Percentiles rank a stretch among this genome's conserved stretches.
phyloP scores from a whole-genome alignment of 2,329 filamentous ascomycete genomes.

The Botrytis deweyae region DNA sequence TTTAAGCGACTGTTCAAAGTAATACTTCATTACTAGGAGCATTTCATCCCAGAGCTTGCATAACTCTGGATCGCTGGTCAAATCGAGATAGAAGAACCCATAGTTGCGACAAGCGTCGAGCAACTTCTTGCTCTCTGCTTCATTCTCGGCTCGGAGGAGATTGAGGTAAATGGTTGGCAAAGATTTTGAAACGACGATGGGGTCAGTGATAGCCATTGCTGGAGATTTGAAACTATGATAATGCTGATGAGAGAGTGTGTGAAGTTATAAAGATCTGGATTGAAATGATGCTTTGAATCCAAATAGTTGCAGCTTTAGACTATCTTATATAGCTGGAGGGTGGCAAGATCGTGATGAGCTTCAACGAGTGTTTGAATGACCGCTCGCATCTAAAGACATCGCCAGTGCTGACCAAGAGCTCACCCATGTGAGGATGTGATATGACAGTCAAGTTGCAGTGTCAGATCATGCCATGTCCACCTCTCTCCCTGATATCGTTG shows the following conservation, averaged over 20 bases:
- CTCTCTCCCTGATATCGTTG: neutral
- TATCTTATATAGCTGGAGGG: neutral
- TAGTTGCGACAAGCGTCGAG: neutral
- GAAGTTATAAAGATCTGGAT: neutral
- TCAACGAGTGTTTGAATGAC: neutral
- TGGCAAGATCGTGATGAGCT: neutral
- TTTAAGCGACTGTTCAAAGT: neutral
- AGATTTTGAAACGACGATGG: neutral
- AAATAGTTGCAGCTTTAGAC: neutral
- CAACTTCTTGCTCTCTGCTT: neutral
- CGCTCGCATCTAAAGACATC: neutral
- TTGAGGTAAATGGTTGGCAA: neutral
- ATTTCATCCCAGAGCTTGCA: neutral
- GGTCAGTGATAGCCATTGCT: neutral
- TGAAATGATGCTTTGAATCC: neutral
- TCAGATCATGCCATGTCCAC: neutral
- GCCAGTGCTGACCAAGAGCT: neutral
- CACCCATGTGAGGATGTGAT: neutral
- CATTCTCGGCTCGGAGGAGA: neutral
- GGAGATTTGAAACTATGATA: neutral
- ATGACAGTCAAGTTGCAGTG: neutral
- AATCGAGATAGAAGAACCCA: slow-evolving; percentile 2
- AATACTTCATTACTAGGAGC: neutral
- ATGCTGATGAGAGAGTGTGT: neutral
- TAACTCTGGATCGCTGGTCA: neutral